Conservation (phyloP, 768 basidiomycete species). For the Boletus sp. region DNA sequence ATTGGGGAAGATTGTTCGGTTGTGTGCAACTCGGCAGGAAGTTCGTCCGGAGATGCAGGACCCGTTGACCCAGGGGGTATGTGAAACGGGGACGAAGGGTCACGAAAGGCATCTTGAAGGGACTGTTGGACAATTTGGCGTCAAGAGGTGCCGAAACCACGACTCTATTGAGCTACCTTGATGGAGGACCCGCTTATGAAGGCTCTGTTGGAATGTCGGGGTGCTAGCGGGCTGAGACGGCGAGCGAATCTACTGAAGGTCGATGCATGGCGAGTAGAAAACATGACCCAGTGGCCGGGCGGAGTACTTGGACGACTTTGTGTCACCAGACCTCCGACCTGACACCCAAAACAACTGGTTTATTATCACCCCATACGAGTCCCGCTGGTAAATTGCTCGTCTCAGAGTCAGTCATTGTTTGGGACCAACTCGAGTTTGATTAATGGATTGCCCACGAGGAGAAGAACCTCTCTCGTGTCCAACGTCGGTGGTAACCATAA, state of each 20-base stretch:
- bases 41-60: conserved; percentile 55
- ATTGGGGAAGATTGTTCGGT: conserved; percentile 6
- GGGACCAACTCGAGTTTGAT: no score
- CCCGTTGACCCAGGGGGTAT: conserved; percentile 57
- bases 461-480: no score
- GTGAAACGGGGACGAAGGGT: conserved; percentile 64
- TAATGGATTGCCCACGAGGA: no score
- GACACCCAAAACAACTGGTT: no score
- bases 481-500: no score
- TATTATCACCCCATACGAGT: no score
- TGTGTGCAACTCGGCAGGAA: conserved; percentile 8
- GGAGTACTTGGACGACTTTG: neutral
- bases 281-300: conserved; percentile 4
- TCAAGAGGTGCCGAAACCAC: neutral
- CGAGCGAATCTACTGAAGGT: neutral
- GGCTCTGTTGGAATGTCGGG: neutral
- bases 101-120: conserved; percentile 59
- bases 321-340: neutral
- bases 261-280: neutral
- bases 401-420: no score
- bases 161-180: conserved; percentile 12
- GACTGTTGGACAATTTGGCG: conserved; percentile 36
- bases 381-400: no score
- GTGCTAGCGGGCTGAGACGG: neutral
- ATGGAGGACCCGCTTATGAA: conserved; percentile 26